Evolutionary conservation across 1,284 basidiomycete genomes (phyloP).

Genomic region (Leccinum fallax): DNA sequence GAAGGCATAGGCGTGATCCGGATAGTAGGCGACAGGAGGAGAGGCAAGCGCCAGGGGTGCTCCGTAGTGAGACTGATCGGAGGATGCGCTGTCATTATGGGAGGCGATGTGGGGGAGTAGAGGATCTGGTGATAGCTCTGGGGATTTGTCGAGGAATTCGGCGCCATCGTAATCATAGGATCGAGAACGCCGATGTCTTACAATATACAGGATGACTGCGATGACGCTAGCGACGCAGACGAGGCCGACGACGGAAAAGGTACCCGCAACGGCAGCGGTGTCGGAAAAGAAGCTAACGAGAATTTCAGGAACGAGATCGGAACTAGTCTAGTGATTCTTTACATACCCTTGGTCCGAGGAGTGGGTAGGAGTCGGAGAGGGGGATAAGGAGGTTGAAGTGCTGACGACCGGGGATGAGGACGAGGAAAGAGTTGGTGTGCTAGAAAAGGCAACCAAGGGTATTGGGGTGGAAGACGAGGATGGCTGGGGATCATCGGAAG

Average conservation of each 20-base stretch:
- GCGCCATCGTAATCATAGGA: conserved; percentile 29
- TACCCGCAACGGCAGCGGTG: conserved; percentile 50
- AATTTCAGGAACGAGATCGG: not conserved
- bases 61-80: conserved; percentile 29
- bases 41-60: conserved; percentile 20
- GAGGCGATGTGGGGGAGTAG: conserved; percentile 12
- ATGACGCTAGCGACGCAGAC: conserved; percentile 34
- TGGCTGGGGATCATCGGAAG: not conserved
- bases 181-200: conserved; percentile 23
- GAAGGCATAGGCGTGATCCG: conserved; percentile 24
- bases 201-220: conserved; percentile 27
- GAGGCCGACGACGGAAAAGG: conserved; percentile 42
- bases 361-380: conserved; percentile 19
- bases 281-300: conserved; percentile 47
- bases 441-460: not conserved
- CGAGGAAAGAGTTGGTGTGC: not conserved
- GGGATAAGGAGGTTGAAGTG: conserved; percentile 1
- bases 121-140: conserved; percentile 11
- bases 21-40: conserved; percentile 30
- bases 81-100: conserved; percentile 20
- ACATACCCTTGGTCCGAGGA: conserved; percentile 28
- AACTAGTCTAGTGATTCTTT: too few species aligned
- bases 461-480: conserved; percentile 10
- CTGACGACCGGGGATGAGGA: not conserved
- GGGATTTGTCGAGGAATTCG: conserved; percentile 33